These are phyloP conservation scores for Scytalidium sp. DNA, from an alignment of 2,329 filamentous ascomycete genomes.

Conservation along the genomic window DNA sequence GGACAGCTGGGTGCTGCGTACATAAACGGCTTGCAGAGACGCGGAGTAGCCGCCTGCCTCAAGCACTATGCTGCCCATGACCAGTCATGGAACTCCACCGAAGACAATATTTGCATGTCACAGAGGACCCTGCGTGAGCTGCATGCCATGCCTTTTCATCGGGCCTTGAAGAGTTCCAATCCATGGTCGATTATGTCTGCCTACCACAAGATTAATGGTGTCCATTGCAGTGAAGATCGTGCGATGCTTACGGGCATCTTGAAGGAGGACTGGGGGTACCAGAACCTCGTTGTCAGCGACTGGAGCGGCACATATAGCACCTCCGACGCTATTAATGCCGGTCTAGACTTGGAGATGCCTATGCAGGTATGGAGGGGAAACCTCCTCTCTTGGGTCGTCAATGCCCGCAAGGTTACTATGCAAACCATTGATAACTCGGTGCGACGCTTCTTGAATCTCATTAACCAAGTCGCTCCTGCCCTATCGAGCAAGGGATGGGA, in stretches of 20 bases:
- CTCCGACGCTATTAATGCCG: slow-evolving; percentile 24
- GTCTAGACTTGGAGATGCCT: slow-evolving; percentile 35
- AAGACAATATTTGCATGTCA: slow-evolving; percentile 20
- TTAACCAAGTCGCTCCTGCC: slow-evolving; percentile 2
- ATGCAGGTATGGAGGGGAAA: slow-evolving; percentile 27
- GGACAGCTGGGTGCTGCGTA: slow-evolving; percentile 24
- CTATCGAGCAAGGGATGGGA: slow-evolving; percentile 8
- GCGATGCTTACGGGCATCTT: slow-evolving; percentile 22
- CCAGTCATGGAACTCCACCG: slow-evolving; percentile 16
- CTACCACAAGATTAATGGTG: slow-evolving; percentile 28
- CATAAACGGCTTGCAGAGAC: slow-evolving; percentile 24
- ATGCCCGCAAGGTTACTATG: slow-evolving; percentile 1
- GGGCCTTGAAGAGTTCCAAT: slow-evolving; percentile 24
- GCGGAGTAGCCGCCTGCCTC: slow-evolving; percentile 24
- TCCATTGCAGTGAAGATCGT: slow-evolving; percentile 24
- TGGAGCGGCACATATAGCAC: slow-evolving; percentile 27
- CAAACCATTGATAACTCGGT: slow-evolving; percentile 7
- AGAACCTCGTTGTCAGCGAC: slow-evolving; percentile 29
- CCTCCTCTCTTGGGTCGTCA: slow-evolving; percentile 3
- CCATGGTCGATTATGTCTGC: slow-evolving; percentile 28
- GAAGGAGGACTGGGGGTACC: slow-evolving; percentile 26
- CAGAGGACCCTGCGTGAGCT: slow-evolving; percentile 27
- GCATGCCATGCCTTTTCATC: slow-evolving; percentile 27
- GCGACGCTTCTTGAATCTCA: slow-evolving; percentile 8
- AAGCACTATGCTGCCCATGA: slow-evolving; percentile 30